Percentiles rank a stretch among this genome's conserved stretches.
These are phyloP conservation scores for Ambrosiella beaveri DNA, from an alignment of 2,329 filamentous ascomycete genomes.

Conservation along the genomic window DNA sequence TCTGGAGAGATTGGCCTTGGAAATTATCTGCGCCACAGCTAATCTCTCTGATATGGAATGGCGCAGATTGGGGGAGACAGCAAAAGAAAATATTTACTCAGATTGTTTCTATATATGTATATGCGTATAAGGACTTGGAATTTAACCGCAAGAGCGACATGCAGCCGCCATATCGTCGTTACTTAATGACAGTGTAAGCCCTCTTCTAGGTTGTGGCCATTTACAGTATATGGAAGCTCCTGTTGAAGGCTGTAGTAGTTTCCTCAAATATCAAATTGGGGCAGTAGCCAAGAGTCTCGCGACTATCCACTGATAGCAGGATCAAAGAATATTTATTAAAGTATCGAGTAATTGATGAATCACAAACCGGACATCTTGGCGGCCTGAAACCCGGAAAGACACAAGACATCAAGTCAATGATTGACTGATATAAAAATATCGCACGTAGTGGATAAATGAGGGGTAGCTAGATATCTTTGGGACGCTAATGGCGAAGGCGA, in stretches of 20 bases:
- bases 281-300: too few species aligned
- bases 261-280: too few species aligned
- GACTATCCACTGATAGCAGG: too few species aligned
- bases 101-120: background rate
- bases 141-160: background rate
- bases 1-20: background rate
- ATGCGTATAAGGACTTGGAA: background rate
- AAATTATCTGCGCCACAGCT: background rate
- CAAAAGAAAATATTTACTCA: background rate
- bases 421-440: background rate
- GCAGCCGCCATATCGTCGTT: too few species aligned
- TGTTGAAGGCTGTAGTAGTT: too few species aligned
- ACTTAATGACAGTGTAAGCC: too few species aligned
- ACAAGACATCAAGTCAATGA: background rate
- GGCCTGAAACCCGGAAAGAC: background rate
- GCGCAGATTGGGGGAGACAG: background rate
- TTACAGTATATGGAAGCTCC: too few species aligned
- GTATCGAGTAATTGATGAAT: background rate
- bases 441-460: background rate
- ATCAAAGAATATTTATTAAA: too few species aligned
- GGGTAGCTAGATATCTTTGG: too few species aligned
- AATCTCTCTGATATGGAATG: background rate
- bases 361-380: background rate
- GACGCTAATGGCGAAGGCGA: too few species aligned
- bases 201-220: too few species aligned